Percentiles rank a stretch among this genome's conserved stretches.
Conservation (phyloP, 2,329 filamentous ascomycete genomes). For the Sclerotinia trifoliorum region DNA sequence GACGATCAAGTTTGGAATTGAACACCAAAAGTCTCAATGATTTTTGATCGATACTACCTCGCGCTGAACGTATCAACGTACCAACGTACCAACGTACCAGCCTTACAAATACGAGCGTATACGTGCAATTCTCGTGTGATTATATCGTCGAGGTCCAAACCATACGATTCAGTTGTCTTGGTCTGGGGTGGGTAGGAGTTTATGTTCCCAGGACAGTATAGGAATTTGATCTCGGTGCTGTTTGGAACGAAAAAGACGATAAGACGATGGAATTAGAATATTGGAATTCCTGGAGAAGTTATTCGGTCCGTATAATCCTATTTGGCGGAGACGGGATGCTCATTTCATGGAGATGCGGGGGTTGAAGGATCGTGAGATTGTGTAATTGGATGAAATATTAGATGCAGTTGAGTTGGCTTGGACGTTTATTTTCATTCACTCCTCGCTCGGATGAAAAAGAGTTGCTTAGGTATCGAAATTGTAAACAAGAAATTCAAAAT, state of each 20-base stretch:
- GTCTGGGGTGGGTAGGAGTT: conserved; percentile 7
- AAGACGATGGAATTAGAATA: conserved; percentile 5
- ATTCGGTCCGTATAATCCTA: conserved; percentile 23
- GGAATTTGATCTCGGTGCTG: background rate
- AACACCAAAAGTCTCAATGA: background rate
- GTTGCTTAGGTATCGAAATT: too few species aligned
- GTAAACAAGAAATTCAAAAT: too few species aligned
- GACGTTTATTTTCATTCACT: background rate
- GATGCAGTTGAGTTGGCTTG: background rate
- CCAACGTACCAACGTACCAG: background rate
- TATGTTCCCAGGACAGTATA: background rate
- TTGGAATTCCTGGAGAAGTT: conserved; percentile 18
- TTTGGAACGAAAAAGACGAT: background rate
- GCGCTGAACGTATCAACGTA: background rate
- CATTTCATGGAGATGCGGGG: conserved; percentile 24
- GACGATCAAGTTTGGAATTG: background rate
- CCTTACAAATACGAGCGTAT: background rate
- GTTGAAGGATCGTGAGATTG: background rate
- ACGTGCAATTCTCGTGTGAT: background rate
- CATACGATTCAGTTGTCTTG: background rate
- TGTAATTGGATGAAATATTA: background rate
- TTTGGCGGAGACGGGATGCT: conserved; percentile 23
- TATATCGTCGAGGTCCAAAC: background rate
- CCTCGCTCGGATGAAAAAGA: too few species aligned
- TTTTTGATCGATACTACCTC: conserved; percentile 3